Conservation (phyloP, 345 rosid species). For the Melaleuca alternifolia region DNA sequence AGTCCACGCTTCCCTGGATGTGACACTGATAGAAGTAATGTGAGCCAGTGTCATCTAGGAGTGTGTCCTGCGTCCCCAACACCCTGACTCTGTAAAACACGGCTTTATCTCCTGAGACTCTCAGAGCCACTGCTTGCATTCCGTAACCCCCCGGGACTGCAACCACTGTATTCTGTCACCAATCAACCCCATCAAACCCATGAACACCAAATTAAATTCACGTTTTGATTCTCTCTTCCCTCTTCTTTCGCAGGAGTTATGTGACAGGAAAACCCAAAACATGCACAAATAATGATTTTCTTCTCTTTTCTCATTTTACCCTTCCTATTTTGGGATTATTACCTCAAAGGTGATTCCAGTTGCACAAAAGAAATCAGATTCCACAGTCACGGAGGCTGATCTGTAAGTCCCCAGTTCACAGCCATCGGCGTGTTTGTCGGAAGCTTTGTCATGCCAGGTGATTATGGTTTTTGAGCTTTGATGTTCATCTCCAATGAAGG, state of each 20-base stretch:
- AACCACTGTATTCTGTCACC: slow-evolving; percentile 64
- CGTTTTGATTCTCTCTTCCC: not conserved
- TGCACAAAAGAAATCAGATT: slow-evolving; percentile 76
- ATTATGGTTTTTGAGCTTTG: slow-evolving; percentile 33
- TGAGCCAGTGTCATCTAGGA: slow-evolving; percentile 66
- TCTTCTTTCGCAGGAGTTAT: not conserved
- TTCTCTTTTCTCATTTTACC: not conserved
- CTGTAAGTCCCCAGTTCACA: slow-evolving; percentile 51
- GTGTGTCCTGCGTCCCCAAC: slow-evolving; percentile 87
- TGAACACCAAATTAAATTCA: not conserved
- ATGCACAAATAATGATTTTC: not conserved
- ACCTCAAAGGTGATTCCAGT: slow-evolving; percentile 81
- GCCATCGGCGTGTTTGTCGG: slow-evolving; percentile 43
- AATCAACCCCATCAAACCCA: not conserved
- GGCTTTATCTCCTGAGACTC: slow-evolving; percentile 62
- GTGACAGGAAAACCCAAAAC: not conserved
- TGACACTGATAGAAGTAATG: slow-evolving; percentile 65
- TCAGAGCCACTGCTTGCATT: slow-evolving; percentile 79
- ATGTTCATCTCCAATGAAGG: slow-evolving; percentile 56
- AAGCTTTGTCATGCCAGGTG: slow-evolving; percentile 69
- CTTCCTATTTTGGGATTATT: not conserved
- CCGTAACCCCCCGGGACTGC: slow-evolving; percentile 57
- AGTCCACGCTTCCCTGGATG: slow-evolving; percentile 73
- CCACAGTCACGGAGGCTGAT: slow-evolving; percentile 65
- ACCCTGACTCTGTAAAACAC: slow-evolving; percentile 64